A percentile compares a stretch with the other conserved stretches of the same genome.
Evolutionary conservation across 2,329 filamentous ascomycete species (phyloP).

Genomic region (Ophiostoma australiae): DNA sequence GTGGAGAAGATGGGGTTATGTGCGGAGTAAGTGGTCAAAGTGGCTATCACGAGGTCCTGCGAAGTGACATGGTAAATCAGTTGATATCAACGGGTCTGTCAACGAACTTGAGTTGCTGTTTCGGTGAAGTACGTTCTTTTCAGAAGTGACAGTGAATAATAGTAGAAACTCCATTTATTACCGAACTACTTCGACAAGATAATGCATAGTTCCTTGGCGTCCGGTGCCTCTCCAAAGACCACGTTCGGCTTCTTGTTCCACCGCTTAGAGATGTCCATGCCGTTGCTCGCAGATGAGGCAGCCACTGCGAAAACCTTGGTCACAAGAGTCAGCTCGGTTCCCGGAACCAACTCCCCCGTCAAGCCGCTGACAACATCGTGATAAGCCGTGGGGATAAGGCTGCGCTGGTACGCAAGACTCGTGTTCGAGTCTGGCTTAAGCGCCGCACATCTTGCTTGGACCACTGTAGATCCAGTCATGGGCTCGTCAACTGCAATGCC

Average conservation of each 20-base stretch:
- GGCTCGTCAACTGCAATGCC: background rate
- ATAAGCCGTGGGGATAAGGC: constrained; percentile 29
- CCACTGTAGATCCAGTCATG: background rate
- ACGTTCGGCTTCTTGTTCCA: background rate
- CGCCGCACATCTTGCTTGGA: constrained; percentile 13
- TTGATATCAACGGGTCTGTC: background rate
- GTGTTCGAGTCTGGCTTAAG: constrained; percentile 35
- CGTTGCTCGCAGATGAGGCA: background rate
- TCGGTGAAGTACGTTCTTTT: no score
- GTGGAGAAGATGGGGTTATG: background rate
- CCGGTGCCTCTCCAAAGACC: background rate
- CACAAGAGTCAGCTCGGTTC: background rate
- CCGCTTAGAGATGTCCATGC: background rate
- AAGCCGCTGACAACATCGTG: constrained; percentile 5
- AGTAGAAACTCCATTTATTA: background rate
- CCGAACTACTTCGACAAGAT: background rate
- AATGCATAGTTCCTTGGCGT: background rate
- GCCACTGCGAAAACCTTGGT: background rate
- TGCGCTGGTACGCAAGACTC: constrained; percentile 31
- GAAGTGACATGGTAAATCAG: background rate
- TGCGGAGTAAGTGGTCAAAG: constrained; percentile 8
- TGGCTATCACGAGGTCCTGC: background rate
- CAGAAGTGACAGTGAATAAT: background rate
- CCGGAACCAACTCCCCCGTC: background rate
- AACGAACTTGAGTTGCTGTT: background rate